These are phyloP conservation scores for Camellia granthamiana DNA, from an alignment of 148 eudicot species.

Conservation along the genomic window DNA sequence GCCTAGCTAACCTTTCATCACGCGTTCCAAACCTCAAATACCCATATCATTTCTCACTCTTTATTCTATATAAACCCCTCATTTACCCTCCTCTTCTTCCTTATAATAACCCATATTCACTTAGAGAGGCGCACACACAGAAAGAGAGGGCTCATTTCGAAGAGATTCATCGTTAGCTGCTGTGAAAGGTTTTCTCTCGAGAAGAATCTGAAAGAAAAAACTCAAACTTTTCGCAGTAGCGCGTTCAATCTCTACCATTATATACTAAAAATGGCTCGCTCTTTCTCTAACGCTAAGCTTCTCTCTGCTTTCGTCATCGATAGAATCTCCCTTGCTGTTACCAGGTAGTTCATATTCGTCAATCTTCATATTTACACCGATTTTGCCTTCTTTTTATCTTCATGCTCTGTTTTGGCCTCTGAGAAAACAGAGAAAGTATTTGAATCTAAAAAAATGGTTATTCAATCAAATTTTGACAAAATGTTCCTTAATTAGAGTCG, in stretches of 20 bases:
- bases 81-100: neutral
- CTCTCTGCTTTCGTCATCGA: constrained; percentile 43
- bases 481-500: neutral
- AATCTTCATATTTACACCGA: no score
- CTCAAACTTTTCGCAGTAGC: constrained; percentile 10
- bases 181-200: neutral
- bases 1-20: neutral
- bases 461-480: neutral
- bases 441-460: neutral
- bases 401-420: neutral
- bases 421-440: neutral
- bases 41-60: neutral
- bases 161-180: neutral
- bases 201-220: neutral
- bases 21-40: neutral
- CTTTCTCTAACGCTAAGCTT: constrained; percentile 45
- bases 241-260: neutral
- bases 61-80: constrained; percentile 23
- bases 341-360: constrained; percentile 21
- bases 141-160: neutral
- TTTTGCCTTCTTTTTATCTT: neutral
- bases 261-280: constrained; percentile 42
- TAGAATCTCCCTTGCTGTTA: constrained; percentile 26
- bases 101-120: neutral
- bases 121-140: neutral